Base-by-base conservation (phyloP, 441 rosid species). In the Melastoma candidum region DNA sequence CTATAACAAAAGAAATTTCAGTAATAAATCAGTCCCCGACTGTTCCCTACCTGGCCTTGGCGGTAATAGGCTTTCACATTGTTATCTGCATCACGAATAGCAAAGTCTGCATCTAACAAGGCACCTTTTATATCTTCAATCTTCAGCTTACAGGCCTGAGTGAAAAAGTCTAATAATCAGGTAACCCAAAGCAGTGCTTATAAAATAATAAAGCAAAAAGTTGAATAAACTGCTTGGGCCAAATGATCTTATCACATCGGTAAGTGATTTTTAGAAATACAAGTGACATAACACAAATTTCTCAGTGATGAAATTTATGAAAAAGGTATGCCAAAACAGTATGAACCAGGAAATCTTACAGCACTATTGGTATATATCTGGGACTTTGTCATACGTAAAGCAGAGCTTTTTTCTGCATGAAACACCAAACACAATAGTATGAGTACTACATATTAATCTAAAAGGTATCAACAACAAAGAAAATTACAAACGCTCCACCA, bases 51-150 rank as follows among this genome's bases (percentile, higher is more conserved):
- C 79, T 74, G 79, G 45, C 79, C 76, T 53, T 74, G 76, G 53
- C 74, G 76, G 53, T 65, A 74, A 24, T 62, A 60, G 54, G 79
- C 76, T 63, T 74, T 74, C 32, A 60, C 76, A 48, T 74, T 74
- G 54, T 65, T 66, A 55, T 71, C 71, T 49, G 66, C 75, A 27
- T 71, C 75, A 63, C 72, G 69, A 43, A 54, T 60, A 6, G 75
- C 75, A 58, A 71, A 71, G 49, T 71, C 72, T 10, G 72, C 58
- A 51, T 71, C 75, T 61, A 60, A 47, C 63, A 71, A 58, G 49
- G 75, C 75, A 46, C 75, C 75, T 56, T 71, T 63, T 27, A 64
- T 12, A 48, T 71, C 75, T 32, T 71, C 72, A 46, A 67, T 24
- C 52, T 71, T 71, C 47, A 71, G 39, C 49, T 71, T 71, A 54